Evolutionary conservation across 768 basidiomycete genomes (phyloP), one percentile per base, ranked within the genome.

Genomic region (Mycena floridula): DNA sequence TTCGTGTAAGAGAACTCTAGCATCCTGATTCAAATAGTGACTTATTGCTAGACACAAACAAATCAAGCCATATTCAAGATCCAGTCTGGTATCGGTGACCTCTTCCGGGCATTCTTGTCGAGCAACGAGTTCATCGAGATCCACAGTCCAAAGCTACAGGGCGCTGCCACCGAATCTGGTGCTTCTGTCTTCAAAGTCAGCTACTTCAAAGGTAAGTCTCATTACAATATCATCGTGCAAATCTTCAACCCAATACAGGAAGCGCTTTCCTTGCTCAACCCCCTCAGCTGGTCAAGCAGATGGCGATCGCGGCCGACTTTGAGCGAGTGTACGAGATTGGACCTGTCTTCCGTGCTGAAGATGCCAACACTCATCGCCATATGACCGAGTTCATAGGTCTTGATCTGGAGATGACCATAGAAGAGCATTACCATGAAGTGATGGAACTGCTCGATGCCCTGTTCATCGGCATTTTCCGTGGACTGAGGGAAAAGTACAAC

Each of bases 401-500:
- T 54, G 96, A 99, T 87, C 76, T 99, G 53, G 96, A 99, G 65
- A 98, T 99, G 96, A 76, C 83, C 4, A 92, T 99, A 53, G 93
- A 98, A 63, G 94, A 97, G 62, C 93, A 98, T 62, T 99, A 98
- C 59, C 94, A 98, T 66, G 96, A 99, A 65, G 93, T 93, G 26
- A 74, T 98, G 72, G 92, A 96, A 55, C 65, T 92, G 20, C 77
- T 99, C 47, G 96, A 99, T 60, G 76, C 73, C 37, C 74, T 98
- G 60, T 81, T 98, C 61, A 72, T 90, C 52, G 67, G 73, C 58
- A 88, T 99, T 56, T 99, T 99, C 80, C 72, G 73, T 46, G 85
- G 85, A 7, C 74, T 99, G 42, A 77, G 79, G 53, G 76, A 85
- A 56, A 77, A 77, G 44, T 93, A 85, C 67, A 65, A 69, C 37